Percentiles rank a stretch among this genome's conserved stretches.
Evolutionary conservation across 2,329 filamentous ascomycete genomes (phyloP).

Genomic region (Fusarium fujikuroi): DNA sequence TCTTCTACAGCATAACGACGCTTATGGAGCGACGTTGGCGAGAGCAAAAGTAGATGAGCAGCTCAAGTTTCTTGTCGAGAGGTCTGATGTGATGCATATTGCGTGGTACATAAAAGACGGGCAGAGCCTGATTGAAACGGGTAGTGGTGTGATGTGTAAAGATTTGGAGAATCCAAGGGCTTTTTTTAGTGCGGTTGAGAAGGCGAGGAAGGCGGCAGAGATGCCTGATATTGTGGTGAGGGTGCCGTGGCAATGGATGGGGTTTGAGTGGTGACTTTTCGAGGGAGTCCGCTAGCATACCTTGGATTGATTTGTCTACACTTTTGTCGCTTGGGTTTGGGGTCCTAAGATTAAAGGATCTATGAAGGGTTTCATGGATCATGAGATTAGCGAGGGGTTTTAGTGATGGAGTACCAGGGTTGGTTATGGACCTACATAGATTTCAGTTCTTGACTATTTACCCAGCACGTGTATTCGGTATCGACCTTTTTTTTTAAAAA

Average conservation of each 20-base stretch:
- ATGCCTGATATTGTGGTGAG: background rate
- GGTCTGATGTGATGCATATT: background rate
- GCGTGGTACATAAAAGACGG: background rate
- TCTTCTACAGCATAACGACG: background rate
- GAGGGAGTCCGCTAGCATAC: background rate
- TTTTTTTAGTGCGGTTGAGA: background rate
- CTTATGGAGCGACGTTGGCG: background rate
- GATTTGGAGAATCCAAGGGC: background rate
- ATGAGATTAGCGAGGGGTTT: background rate
- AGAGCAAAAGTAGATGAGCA: background rate
- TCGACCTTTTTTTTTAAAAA: too few relatives aligned
- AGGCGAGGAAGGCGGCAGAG: background rate
- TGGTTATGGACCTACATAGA: background rate
- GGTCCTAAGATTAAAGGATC: background rate
- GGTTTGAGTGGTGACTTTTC: background rate
- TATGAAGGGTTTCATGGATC: background rate
- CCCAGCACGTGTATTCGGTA: too few relatives aligned
- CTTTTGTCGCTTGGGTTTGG: background rate
- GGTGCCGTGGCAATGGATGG: background rate
- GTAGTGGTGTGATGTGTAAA: background rate
- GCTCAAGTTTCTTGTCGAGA: background rate
- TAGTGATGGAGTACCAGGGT: background rate
- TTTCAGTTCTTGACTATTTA: background rate
- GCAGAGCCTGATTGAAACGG: background rate
- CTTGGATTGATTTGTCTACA: background rate